A percentile compares a stretch with the other conserved stretches of the same genome.
Evolutionary conservation across 345 rosid species (phyloP).

Genomic region (Lepidium didymum): DNA sequence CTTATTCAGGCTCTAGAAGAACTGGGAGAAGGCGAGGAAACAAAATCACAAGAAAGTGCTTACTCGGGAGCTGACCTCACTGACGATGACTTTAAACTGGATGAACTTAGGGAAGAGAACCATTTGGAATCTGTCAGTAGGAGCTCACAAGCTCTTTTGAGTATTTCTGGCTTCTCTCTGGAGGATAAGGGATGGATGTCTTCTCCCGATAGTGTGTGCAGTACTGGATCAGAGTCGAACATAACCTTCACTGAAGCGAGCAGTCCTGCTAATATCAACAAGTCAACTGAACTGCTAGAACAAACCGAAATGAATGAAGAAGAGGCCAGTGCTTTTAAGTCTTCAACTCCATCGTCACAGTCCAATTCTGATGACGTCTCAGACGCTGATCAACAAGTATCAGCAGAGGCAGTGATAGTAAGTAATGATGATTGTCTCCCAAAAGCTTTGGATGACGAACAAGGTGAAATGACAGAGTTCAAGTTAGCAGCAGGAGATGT

Average conservation of each 20-base stretch:
- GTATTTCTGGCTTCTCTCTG: slow-evolving; percentile 33
- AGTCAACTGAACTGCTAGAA: slow-evolving; percentile 30
- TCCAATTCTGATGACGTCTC: slow-evolving; percentile 25
- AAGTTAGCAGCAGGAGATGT: slow-evolving; percentile 26
- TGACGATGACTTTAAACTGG: slow-evolving; percentile 35
- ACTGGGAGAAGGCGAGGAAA: slow-evolving; percentile 54
- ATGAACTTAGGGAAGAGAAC: slow-evolving; percentile 36
- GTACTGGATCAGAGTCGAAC: slow-evolving; percentile 48
- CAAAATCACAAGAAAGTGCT: slow-evolving; percentile 46
- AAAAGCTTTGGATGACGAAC: slow-evolving; percentile 21
- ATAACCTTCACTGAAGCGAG: slow-evolving; percentile 35
- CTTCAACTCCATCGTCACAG: slow-evolving; percentile 36
- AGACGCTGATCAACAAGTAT: slow-evolving; percentile 9
- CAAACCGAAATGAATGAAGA: slow-evolving; percentile 23
- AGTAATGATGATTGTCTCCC: slow-evolving; percentile 20
- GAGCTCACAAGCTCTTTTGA: slow-evolving; percentile 32
- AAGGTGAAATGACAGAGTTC: slow-evolving; percentile 20
- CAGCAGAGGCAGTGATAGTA: slow-evolving; percentile 19
- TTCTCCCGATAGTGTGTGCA: slow-evolving; percentile 65
- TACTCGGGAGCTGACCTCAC: slow-evolving; percentile 47
- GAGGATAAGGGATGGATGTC: slow-evolving; percentile 74
- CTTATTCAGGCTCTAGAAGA: slow-evolving; percentile 59
- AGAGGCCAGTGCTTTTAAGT: slow-evolving; percentile 9
- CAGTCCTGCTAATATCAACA: slow-evolving; percentile 31
- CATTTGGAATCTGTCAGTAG: slow-evolving; percentile 38